phyloP scores from a whole-genome alignment of 2,329 filamentous ascomycete genomes.

The Exophiala sideris region DNA sequence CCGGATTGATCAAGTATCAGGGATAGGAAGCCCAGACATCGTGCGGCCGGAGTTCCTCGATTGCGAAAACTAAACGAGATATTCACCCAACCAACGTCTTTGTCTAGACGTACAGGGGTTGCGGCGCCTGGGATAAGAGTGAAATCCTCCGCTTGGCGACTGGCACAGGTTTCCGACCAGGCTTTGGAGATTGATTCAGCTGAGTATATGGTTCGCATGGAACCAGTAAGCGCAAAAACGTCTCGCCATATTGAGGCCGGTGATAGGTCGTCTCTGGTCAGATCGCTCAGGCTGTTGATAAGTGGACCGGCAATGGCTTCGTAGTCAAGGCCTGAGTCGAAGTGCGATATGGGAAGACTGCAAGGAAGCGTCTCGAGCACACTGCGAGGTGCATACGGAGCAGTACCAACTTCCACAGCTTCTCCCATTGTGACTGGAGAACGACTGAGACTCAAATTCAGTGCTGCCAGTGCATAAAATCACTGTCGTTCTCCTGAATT shows the following conservation, averaged over 20 bases:
- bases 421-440: neutral
- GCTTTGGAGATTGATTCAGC: slow-evolving; percentile 21
- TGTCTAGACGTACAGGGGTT: slow-evolving; percentile 5
- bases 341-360: slow-evolving; percentile 7
- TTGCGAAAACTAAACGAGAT: slow-evolving; percentile 11
- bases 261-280: slow-evolving; percentile 1
- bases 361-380: slow-evolving; percentile 14
- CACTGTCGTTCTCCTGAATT: too few relatives aligned
- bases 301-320: slow-evolving; percentile 6
- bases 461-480: too few relatives aligned
- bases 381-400: slow-evolving; percentile 5
- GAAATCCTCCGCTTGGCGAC: slow-evolving; percentile 6
- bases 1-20: slow-evolving; percentile 15
- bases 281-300: neutral
- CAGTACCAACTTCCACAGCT: slow-evolving; percentile 4
- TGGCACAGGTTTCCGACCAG: slow-evolving; percentile 20
- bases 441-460: too few relatives aligned
- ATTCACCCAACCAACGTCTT: slow-evolving; percentile 17
- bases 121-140: slow-evolving; percentile 1
- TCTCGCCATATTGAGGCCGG: slow-evolving; percentile 28
- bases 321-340: slow-evolving; percentile 5
- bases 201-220: slow-evolving; percentile 28
- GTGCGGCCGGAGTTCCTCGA: slow-evolving; percentile 3
- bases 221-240: slow-evolving; percentile 29
- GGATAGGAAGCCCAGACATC: slow-evolving; percentile 12